phyloP scores from a whole-genome alignment of 805 yeast genomes.

The Suhomyces canberraensis region DNA sequence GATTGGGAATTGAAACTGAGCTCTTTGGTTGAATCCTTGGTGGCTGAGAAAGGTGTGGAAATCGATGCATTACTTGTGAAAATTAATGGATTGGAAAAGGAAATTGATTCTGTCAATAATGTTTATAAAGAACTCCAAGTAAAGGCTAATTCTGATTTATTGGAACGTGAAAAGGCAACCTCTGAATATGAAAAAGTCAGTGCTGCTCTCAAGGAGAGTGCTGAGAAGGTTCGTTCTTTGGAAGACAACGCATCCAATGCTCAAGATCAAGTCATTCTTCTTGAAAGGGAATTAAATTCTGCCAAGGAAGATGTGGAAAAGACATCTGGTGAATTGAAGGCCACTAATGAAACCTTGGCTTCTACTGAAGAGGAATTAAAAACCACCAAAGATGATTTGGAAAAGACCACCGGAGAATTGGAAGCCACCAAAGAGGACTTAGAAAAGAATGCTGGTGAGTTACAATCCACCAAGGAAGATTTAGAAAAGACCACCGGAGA shows the following conservation, averaged over 20 bases:
- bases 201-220: background rate
- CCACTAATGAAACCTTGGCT: background rate
- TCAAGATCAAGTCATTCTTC: too few relatives aligned
- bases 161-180: background rate
- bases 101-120: background rate
- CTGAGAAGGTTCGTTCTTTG: background rate
- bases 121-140: constrained; percentile 1
- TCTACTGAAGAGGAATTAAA: background rate
- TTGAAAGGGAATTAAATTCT: too few relatives aligned
- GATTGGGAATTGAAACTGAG: constrained; percentile 24
- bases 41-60: constrained; percentile 21
- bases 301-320: too few relatives aligned
- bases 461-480: background rate
- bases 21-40: constrained; percentile 19
- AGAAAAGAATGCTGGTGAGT: background rate
- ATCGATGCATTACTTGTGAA: constrained; percentile 10
- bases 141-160: background rate
- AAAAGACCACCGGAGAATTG: background rate
- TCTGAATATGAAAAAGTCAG: too few relatives aligned
- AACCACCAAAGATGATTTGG: background rate
- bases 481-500: background rate
- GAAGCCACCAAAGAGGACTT: background rate
- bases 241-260: too few relatives aligned
- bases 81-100: background rate
- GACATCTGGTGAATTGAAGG: background rate